A percentile compares a stretch with the other conserved stretches of the same genome.
Conservation (phyloP, 2,329 filamentous ascomycete genomes). For the Beauveria medogensis region DNA sequence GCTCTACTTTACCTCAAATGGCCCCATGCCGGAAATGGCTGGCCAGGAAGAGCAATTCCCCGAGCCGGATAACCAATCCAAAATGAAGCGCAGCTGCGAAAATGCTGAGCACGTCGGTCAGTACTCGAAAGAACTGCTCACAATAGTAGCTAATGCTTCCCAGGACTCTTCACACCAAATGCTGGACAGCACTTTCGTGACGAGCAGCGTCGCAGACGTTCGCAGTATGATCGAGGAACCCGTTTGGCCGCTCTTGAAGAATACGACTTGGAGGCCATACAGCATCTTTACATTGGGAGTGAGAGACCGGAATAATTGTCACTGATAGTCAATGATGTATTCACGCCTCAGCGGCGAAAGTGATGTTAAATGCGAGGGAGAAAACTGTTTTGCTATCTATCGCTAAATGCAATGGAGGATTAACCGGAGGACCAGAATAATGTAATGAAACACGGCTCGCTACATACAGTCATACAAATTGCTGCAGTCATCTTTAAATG, state of each 20-base stretch:
- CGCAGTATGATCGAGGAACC: slow-evolving; percentile 76
- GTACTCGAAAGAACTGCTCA: slow-evolving; percentile 24
- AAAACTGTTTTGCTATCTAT: slow-evolving; percentile 5
- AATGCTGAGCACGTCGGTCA: slow-evolving; percentile 77
- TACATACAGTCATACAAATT: slow-evolving; percentile 5
- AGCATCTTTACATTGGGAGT: slow-evolving; percentile 26
- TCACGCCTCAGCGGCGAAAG: background rate
- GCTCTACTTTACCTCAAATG: slow-evolving; percentile 46
- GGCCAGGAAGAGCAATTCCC: slow-evolving; percentile 73
- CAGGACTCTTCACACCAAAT: slow-evolving; percentile 73
- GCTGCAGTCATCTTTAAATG: background rate
- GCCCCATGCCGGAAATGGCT: slow-evolving; percentile 41
- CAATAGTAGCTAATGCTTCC: background rate
- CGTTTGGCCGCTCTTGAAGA: slow-evolving; percentile 61
- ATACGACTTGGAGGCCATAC: slow-evolving; percentile 42
- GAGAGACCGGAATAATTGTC: background rate
- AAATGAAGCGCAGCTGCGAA: slow-evolving; percentile 79
- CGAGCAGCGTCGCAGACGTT: slow-evolving; percentile 67
- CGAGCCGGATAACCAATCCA: slow-evolving; percentile 72
- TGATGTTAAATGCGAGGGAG: background rate
- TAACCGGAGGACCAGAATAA: background rate
- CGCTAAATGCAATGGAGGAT: slow-evolving; percentile 3
- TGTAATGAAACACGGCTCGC: slow-evolving; percentile 5
- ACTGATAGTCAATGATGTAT: slow-evolving; percentile 8
- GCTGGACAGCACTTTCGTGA: slow-evolving; percentile 65